These are phyloP conservation scores for Hericium coralloides DNA, from an alignment of 768 basidiomycete genomes.

Conservation along the genomic window DNA sequence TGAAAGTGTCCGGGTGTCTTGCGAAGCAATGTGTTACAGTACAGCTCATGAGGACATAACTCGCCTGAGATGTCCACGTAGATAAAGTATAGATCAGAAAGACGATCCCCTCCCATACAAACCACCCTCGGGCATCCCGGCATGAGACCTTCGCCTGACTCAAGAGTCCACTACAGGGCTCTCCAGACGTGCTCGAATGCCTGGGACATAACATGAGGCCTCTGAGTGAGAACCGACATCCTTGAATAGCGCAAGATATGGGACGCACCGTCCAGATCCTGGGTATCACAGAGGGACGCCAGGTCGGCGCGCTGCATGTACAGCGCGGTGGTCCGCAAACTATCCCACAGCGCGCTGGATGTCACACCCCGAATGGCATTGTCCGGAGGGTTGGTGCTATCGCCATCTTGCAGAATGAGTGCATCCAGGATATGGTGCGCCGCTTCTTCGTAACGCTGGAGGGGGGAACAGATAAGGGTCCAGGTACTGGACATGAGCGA, in stretches of 20 bases:
- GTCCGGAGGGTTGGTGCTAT: slow-evolving; percentile 49
- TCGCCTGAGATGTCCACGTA: no score
- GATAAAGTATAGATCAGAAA: no score
- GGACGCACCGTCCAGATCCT: slow-evolving; percentile 56
- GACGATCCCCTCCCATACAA: no score
- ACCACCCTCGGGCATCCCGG: no score
- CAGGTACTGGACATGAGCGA: neutral
- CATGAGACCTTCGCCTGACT: no score
- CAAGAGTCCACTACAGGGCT: neutral
- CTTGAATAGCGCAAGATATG: neutral
- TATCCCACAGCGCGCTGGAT: slow-evolving; percentile 79
- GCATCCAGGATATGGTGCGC: slow-evolving; percentile 85
- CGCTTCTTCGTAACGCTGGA: slow-evolving; percentile 77
- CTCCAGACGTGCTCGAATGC: neutral
- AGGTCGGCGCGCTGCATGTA: slow-evolving; percentile 76
- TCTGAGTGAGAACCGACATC: neutral
- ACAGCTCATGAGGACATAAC: no score
- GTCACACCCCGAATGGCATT: slow-evolving; percentile 57
- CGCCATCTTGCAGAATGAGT: slow-evolving; percentile 79
- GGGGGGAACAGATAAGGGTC: slow-evolving; percentile 3
- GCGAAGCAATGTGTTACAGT: no score
- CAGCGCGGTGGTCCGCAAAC: slow-evolving; percentile 72
- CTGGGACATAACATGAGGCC: neutral
- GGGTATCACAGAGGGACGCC: slow-evolving; percentile 59
- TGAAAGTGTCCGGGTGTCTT: no score